Evolutionary conservation across 148 eudicot genomes (phyloP), one percentile per base, ranked within the genome.

Genomic region (Persicaria maculosa): DNA sequence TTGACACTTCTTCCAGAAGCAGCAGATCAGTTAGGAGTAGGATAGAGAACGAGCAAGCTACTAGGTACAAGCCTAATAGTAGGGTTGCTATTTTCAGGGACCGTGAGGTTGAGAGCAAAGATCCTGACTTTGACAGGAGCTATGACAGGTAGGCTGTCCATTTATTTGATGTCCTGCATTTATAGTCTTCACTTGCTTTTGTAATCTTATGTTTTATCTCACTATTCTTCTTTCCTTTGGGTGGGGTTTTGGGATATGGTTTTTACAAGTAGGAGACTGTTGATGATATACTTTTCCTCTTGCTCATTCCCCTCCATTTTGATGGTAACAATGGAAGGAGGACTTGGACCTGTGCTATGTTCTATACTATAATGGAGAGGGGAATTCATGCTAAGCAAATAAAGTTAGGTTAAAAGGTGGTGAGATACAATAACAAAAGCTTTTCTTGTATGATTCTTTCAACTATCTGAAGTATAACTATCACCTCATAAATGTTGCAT

Each of bases 21-120:
- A 86, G 86, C 82, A 88, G 91, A 71, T 80, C 86, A 77, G 82
- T 81, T 87, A 84, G 90, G 74, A 81, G 74, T 83, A 86, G 87
- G 86, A 75, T 77, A 72, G 99, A 92, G 57, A 89, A 84, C 82
- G 97, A 92, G 61, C 93, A 88, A 78, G 80, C 85, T 82, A 84
- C 87, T 82, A 85, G 93, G 79, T 83, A 84, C 74, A 92, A 83
- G 77, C 79, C 88, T 47, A 86, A 74, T 76, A 95, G 79, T 77
- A 87, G 82, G 85, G 97, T 95, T 74, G 97, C 99, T 76, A 89
- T 95, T 68, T 82, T 92, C 74, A 87, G 99, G 72, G 99, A 95
- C 76, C 96, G 94, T 74, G 97, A 95, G 36, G 74, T 85, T 75
- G 99, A 95, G 8, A 87, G 97, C 68, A 90, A 85, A 79, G 97